Evolutionary conservation across 768 basidiomycete species (phyloP).

Genomic region (Termitomyces sp.): DNA sequence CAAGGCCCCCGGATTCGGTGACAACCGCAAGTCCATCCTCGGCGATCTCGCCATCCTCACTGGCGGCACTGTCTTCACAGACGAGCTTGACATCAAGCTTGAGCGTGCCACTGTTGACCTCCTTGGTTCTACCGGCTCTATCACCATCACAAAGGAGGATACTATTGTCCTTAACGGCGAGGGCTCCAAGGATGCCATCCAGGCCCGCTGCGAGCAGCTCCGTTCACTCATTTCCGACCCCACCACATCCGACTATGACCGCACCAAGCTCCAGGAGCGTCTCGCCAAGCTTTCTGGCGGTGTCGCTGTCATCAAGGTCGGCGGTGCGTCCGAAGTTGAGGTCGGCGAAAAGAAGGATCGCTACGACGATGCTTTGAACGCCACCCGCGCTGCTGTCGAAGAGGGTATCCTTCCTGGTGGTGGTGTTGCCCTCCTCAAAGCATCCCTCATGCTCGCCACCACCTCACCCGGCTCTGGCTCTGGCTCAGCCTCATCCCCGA

Average conservation of each 20-base stretch:
- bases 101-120: conserved; percentile 85
- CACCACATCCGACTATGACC: conserved; percentile 90
- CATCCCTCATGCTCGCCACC: conserved; percentile 64
- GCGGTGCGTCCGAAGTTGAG: conserved; percentile 90
- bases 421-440: conserved; percentile 89
- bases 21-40: conserved; percentile 98
- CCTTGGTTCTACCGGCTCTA: conserved; percentile 85
- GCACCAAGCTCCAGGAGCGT: conserved; percentile 92
- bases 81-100: conserved; percentile 94
- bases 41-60: conserved; percentile 97
- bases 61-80: conserved; percentile 96
- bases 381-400: conserved; percentile 97
- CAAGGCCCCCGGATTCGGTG: conserved; percentile 98
- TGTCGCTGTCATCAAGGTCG: conserved; percentile 98
- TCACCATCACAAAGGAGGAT: conserved; percentile 97
- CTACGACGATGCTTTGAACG: conserved; percentile 95
- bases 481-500: conserved; percentile 42
- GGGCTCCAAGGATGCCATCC: conserved; percentile 85
- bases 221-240: conserved; percentile 75
- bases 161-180: conserved; percentile 94
- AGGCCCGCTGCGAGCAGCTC: conserved; percentile 94
- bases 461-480: conserved; percentile 40
- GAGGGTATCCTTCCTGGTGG: conserved; percentile 98
- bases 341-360: conserved; percentile 99
- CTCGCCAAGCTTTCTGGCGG: conserved; percentile 94